Percentiles rank a stretch among this genome's conserved stretches.
Conservation (phyloP, 208 protist genomes). For the Balamuthia mandrillaris region DNA sequence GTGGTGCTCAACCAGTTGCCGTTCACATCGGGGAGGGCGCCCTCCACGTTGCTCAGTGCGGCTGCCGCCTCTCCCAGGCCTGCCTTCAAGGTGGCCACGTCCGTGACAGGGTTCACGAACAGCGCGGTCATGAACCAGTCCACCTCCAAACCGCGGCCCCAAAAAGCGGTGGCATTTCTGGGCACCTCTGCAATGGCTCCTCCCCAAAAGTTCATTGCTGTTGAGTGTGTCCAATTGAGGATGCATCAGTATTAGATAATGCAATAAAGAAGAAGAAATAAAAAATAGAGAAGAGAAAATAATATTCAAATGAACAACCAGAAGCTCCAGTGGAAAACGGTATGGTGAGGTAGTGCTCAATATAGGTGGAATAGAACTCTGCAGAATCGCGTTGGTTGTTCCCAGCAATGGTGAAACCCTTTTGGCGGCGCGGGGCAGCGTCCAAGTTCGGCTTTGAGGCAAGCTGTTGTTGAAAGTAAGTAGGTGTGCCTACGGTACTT, state of each 20-base stretch:
- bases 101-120: background rate
- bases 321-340: background rate
- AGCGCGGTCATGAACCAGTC: background rate
- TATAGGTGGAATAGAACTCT: background rate
- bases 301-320: background rate
- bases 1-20: background rate
- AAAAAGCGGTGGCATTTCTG: background rate
- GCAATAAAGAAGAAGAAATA: background rate
- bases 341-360: background rate
- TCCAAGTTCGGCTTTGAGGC: background rate
- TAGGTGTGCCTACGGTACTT: background rate
- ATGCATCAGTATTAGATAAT: too few relatives aligned
- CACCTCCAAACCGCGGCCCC: background rate
- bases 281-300: background rate
- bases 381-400: background rate
- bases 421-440: background rate
- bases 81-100: background rate
- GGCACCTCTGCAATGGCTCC: background rate
- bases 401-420: background rate
- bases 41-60: background rate
- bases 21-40: background rate
- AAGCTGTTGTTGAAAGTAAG: background rate
- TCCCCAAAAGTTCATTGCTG: background rate
- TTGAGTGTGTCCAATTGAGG: too few relatives aligned
- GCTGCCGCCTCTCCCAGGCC: background rate